Evolutionary conservation across 306 rosid species (phyloP), one percentile per base, ranked within the genome.

Genomic region (Rubus parviflorus): DNA sequence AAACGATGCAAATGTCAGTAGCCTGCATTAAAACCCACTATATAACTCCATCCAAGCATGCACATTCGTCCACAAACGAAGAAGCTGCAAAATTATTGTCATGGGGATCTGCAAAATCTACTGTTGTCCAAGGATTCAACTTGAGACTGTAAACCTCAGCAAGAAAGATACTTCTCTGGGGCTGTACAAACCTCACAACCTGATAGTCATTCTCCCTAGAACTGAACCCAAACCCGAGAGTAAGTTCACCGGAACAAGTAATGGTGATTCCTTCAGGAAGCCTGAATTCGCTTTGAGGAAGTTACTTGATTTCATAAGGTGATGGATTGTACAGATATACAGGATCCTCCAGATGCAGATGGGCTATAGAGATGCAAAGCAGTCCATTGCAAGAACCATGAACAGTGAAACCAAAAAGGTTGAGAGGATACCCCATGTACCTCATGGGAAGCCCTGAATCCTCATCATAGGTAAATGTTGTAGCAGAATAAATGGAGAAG

Each of bases 301-400:
- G 61, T 62, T 15, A 0, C 45, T 62, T 35, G 43, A 62, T 35
- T 37, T 62, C 13, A 35, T 43, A 14, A 12, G 35, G 17, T 25
- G 68, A 62, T 35, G 45, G 68, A 35, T 35, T 62, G 1, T 35
- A 35, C 40, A 62, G 68, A 35, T 30, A 62, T 62, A 62, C 1
- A 62, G 45, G 70, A 66, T 6, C 4, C 0, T 41, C 7, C 49
- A 40, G 5, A 38, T 10, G 13, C 25, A n/a, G 7, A 19, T 1
- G 0, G 3, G 1, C 2, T 17, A 41, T 8, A 1, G 71, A 66
- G 16, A 66, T 17, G 71, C 71, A 66, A 42, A 66, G 71, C 51
- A 66, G 19, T 42, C 71, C 71, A n/a, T 66, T 42, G 52, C 51
- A 66, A 19, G 71, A 41, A 41, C 51, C 52, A 66, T 66, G 8